Evolutionary conservation across 2,329 filamentous ascomycete species (phyloP), one percentile per base, ranked within the genome.

Genomic region (Epichloe gansuensis): DNA sequence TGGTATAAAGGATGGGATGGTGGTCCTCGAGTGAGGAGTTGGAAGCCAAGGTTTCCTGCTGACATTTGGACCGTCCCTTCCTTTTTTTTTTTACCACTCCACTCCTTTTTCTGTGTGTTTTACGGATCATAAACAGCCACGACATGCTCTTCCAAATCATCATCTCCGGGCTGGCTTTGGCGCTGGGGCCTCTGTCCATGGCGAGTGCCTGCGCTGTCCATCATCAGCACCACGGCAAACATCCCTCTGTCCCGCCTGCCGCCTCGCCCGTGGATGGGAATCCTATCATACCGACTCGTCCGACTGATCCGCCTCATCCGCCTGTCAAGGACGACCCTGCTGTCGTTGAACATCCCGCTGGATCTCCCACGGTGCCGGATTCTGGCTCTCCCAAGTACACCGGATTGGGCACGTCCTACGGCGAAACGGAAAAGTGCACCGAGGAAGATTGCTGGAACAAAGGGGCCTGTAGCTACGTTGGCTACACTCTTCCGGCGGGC

Each of bases 121-220:
- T 15, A n/a, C 4, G 4, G n/a, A 38, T 25, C 5, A 9, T 2
- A 47, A 15, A 27, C 17, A 11, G 8, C 34, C 12, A 11, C 23
- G 27, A 62, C 51, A 63, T 64, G 61, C 47, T 61, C 47, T 59
- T 62, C 9, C 60, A 60, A 44, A 55, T 60, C 52, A 55, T 60
- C 52, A 56, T 56, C 11, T 59, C 59, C 11, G 59, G 60, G 8
- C n/a, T 41, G 25, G 38, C 47, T 41, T 13, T 49, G 47, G 47
- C 38, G 36, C 47, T 42, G 47, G 47, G 38, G 36, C 36, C 47
- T 17, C 38, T 41, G 23, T 21, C 47, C 45, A 39, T 39, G 34
- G 35, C 45, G 3, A 17, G n/a, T 6, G 31, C 31, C 4, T 47
- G 5, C 17, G 4, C 15, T 1, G 25, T 6, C 5, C 7, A 3